Conservation (phyloP, 2,329 filamentous ascomycete genomes). For the Arthrobotrys sphaeroides region DNA sequence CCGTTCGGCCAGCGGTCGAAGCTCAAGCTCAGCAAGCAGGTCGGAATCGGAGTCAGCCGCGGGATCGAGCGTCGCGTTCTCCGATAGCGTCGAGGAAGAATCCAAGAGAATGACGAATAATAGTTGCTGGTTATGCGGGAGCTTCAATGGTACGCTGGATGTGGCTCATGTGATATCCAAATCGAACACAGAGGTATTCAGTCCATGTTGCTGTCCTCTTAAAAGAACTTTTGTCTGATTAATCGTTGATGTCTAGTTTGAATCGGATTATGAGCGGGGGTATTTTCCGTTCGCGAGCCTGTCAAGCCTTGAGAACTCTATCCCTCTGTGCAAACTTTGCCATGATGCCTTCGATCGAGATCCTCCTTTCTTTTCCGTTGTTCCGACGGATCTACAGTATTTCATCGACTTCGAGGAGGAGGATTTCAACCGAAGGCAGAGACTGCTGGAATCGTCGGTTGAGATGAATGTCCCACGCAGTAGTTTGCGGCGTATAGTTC, state of each 20-base stretch:
- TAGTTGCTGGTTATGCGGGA: neutral
- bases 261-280: neutral
- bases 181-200: neutral
- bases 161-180: neutral
- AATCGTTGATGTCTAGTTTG: neutral
- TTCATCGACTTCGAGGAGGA: neutral
- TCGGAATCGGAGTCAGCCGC: too few species aligned
- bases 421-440: neutral
- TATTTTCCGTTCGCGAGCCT: neutral
- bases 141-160: neutral
- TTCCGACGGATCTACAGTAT: neutral
- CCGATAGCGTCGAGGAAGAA: too few species aligned
- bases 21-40: too few species aligned
- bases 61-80: too few species aligned
- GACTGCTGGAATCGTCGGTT: neutral
- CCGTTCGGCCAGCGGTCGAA: too few species aligned
- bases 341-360: neutral
- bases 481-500: neutral
- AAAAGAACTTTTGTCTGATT: neutral
- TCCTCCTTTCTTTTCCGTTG: neutral
- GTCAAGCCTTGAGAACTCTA: neutral
- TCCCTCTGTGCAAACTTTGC: slow-evolving; percentile 7
- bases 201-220: too few species aligned
- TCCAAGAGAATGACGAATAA: too few species aligned
- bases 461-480: neutral